phyloP scores from a whole-genome alignment of 805 yeast genomes.

The Candida silvicultrix region DNA sequence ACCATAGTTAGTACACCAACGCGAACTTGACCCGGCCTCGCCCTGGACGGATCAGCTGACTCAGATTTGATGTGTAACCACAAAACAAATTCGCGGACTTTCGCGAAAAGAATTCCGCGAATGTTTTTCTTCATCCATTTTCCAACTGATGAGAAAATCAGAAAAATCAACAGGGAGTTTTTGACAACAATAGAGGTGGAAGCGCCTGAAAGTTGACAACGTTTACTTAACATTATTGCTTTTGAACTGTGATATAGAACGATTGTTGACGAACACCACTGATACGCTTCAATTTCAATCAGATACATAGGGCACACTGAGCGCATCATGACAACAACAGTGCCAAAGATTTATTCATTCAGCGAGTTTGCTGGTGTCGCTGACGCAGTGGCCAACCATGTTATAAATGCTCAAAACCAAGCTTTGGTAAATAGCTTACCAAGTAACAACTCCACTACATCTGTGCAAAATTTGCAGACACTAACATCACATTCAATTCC shows the following conservation, averaged over 20 bases:
- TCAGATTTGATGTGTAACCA: too few species aligned
- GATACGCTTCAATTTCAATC: too few species aligned
- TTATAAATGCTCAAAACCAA: constrained; percentile 77
- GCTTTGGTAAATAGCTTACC: constrained; percentile 20
- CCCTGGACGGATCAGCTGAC: too few species aligned
- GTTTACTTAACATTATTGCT: too few species aligned
- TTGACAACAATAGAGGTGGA: not conserved
- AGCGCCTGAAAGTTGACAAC: not conserved
- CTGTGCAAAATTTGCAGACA: not conserved
- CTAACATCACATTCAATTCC: constrained; percentile 1
- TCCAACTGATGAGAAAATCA: not conserved
- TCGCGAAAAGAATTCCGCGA: not conserved
- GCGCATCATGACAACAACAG: constrained; percentile 74
- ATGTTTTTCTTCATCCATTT: too few species aligned
- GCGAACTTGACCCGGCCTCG: too few species aligned
- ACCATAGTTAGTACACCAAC: too few species aligned
- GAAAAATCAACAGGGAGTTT: not conserved
- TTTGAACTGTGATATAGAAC: too few species aligned
- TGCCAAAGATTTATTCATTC: constrained; percentile 89
- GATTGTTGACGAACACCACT: too few species aligned
- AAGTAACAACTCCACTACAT: not conserved
- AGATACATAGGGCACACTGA: too few species aligned
- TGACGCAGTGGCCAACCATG: constrained; percentile 94
- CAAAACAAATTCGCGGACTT: too few species aligned
- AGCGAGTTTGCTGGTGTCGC: constrained; percentile 89